Conservation (phyloP, 306 rosid genomes). For the Quercus bicolor region DNA sequence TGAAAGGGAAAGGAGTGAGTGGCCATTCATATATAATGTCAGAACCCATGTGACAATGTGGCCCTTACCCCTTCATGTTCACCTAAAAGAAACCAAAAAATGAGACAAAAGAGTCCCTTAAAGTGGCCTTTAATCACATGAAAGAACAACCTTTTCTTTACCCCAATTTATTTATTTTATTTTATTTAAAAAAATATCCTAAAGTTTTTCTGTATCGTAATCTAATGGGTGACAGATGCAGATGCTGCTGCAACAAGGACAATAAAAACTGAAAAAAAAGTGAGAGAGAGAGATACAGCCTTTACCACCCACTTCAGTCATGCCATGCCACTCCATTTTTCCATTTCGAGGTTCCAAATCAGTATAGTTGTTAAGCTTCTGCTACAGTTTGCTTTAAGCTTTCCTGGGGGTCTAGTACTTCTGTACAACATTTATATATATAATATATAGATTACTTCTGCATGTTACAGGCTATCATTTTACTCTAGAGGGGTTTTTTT, state of each 20-base stretch:
- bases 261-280: neutral
- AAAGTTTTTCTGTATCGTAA: neutral
- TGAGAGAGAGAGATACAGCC: neutral
- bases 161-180: neutral
- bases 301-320: neutral
- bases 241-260: neutral
- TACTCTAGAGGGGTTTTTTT: neutral
- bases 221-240: neutral
- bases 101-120: conserved; percentile 30
- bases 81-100: conserved; percentile 18
- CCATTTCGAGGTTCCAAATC: neutral
- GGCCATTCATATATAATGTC: conserved; percentile 30
- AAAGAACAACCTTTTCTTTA: neutral
- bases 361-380: neutral
- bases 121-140: conserved; percentile 21
- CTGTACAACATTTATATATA: neutral
- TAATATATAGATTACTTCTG: neutral
- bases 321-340: neutral
- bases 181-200: neutral
- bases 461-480: neutral
- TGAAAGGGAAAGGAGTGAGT: conserved; percentile 27
- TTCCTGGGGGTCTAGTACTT: neutral
- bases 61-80: conserved; percentile 40
- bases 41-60: conserved; percentile 48
- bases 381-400: neutral